Percentiles rank a stretch among this genome's conserved stretches.
These are phyloP conservation scores for Singerocomus inundabilis DNA, from an alignment of 1,284 basidiomycete species.

Conservation along the genomic window DNA sequence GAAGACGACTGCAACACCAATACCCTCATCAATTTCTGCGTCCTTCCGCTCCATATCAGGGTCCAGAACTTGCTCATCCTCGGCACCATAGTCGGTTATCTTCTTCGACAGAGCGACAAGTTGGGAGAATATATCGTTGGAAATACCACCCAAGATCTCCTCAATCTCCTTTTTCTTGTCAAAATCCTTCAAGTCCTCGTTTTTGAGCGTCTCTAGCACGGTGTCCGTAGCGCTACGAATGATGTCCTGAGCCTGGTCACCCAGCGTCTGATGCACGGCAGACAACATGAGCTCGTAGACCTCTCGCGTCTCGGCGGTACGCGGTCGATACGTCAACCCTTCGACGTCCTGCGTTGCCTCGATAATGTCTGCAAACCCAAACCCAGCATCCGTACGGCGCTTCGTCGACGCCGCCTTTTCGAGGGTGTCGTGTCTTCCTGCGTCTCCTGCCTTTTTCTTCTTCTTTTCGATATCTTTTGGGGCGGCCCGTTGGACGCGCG, in stretches of 20 bases:
- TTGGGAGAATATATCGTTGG: slow-evolving; percentile 81
- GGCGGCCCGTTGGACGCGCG: slow-evolving; percentile 77
- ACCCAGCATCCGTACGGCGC: slow-evolving; percentile 54
- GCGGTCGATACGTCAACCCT: slow-evolving; percentile 88
- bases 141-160: slow-evolving; percentile 69
- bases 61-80: slow-evolving; percentile 76
- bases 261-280: slow-evolving; percentile 78
- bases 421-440: slow-evolving; percentile 45
- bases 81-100: slow-evolving; percentile 92
- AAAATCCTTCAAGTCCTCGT: slow-evolving; percentile 89
- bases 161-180: slow-evolving; percentile 98
- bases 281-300: slow-evolving; percentile 94
- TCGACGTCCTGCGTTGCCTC: slow-evolving; percentile 93
- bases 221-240: slow-evolving; percentile 93
- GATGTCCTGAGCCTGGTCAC: slow-evolving; percentile 95
- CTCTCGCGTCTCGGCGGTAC: slow-evolving; percentile 91
- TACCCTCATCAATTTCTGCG: slow-evolving; percentile 87
- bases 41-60: slow-evolving; percentile 77
- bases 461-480: slow-evolving; percentile 96
- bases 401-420: slow-evolving; percentile 57
- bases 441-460: slow-evolving; percentile 72
- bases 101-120: slow-evolving; percentile 90
- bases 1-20: slow-evolving; percentile 94
- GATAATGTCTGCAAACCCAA: slow-evolving; percentile 85
- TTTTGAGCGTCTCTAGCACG: slow-evolving; percentile 89